Conservation (phyloP, 495 filamentous ascomycete species). For the Hypoxylon intermedium region DNA sequence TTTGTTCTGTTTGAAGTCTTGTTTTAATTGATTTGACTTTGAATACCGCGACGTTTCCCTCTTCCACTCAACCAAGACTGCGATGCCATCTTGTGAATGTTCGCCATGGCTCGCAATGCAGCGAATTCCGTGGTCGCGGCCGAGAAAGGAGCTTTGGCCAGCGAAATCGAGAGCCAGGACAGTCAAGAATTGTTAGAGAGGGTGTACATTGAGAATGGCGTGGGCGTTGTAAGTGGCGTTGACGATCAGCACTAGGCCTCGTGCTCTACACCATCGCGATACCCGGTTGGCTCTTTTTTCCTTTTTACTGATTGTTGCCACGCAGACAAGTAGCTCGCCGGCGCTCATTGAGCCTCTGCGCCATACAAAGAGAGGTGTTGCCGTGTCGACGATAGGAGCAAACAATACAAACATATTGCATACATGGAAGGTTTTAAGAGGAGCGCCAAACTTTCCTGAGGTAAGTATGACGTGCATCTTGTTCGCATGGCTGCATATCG, state of each 20-base stretch:
- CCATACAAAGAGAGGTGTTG: conserved; percentile 1
- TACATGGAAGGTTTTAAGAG: background rate
- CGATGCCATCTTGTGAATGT: conserved; percentile 20
- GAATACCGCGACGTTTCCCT: background rate
- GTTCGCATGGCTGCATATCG: no score
- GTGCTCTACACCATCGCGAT: background rate
- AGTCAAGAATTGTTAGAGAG: conserved; percentile 36
- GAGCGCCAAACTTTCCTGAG: background rate
- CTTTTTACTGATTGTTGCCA: background rate
- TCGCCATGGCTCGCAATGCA: conserved; percentile 26
- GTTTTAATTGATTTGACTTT: conserved; percentile 18
- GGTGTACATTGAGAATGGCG: conserved; percentile 26
- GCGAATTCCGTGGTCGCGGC: conserved; percentile 16
- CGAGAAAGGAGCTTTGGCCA: conserved; percentile 19
- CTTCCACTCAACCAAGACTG: background rate
- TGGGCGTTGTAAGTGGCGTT: conserved; percentile 41
- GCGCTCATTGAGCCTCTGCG: conserved; percentile 2
- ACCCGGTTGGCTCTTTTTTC: no score
- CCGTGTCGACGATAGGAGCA: background rate
- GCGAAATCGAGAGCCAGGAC: conserved; percentile 39
- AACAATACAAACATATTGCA: conserved; percentile 8
- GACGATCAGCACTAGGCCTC: conserved; percentile 15
- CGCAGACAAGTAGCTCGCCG: conserved; percentile 20
- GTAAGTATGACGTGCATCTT: conserved; percentile 24
- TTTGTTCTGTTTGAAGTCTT: conserved; percentile 20